phyloP scores from a whole-genome alignment of 306 rosid genomes.

The Vigna mungo region DNA sequence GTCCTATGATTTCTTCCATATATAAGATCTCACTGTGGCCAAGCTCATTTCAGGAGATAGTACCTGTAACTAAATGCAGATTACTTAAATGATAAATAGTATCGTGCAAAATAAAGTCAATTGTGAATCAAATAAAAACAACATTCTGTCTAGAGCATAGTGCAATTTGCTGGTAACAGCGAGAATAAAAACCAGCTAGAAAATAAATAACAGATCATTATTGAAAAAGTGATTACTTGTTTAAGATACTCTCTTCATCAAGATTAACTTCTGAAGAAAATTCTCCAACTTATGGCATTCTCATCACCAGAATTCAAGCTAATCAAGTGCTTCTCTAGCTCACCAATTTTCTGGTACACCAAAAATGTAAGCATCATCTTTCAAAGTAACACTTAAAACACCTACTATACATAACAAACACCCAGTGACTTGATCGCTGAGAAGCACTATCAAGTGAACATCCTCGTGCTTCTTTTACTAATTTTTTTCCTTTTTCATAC shows the following conservation, averaged over 20 bases:
- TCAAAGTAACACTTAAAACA: slow-evolving; percentile 4
- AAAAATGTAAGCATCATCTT: slow-evolving; percentile 9
- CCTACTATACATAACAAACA: neutral
- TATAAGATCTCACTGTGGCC: slow-evolving; percentile 92
- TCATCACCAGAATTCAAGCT: slow-evolving; percentile 76
- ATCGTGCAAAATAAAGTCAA: slow-evolving; percentile 22
- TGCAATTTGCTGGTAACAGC: neutral
- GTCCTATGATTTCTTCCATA: slow-evolving; percentile 97
- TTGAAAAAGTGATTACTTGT: slow-evolving; percentile 62
- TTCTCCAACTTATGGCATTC: slow-evolving; percentile 80
- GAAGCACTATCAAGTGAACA: neutral
- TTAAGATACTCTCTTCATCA: slow-evolving; percentile 74
- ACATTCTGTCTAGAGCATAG: neutral
- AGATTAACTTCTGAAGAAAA: slow-evolving; percentile 67
- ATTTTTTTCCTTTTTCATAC: neutral
- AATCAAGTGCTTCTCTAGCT: slow-evolving; percentile 78
- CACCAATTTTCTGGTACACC: slow-evolving; percentile 67
- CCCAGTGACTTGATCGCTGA: neutral
- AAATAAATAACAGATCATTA: slow-evolving; percentile 20
- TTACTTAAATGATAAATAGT: slow-evolving; percentile 22
- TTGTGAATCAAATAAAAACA: slow-evolving; percentile 22
- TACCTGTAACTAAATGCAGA: slow-evolving; percentile 59
- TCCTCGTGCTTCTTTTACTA: neutral
- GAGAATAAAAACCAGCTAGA: slow-evolving; percentile 30
- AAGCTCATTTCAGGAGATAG: slow-evolving; percentile 90